phyloP scores from a whole-genome alignment of 2,329 filamentous ascomycete species.

The Aureobasidium sp. region DNA sequence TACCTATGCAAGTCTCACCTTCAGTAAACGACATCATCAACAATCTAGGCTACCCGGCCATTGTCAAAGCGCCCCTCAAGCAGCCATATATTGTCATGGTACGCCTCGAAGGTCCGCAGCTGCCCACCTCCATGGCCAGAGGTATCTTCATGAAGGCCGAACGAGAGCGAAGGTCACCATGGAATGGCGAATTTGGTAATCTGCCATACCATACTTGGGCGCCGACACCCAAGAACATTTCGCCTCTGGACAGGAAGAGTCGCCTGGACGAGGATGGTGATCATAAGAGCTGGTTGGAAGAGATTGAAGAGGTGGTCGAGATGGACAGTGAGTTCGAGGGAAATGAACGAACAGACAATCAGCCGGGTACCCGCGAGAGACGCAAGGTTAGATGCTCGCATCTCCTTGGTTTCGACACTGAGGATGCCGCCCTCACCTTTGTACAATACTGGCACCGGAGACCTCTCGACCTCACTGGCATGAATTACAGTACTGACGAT shows the following conservation, averaged over 20 bases:
- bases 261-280: not conserved
- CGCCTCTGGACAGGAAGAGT: not conserved
- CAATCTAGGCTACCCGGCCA: conserved; percentile 28
- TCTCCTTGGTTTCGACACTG: conserved; percentile 51
- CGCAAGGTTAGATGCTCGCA: conserved; percentile 20
- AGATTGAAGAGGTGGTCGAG: not conserved
- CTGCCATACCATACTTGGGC: conserved; percentile 22
- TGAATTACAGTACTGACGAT: conserved; percentile 28
- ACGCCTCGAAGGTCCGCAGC: conserved; percentile 28
- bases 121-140: conserved; percentile 23
- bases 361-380: conserved; percentile 27
- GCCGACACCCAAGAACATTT: conserved; percentile 15
- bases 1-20: conserved; percentile 20
- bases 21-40: conserved; percentile 29
- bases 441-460: conserved; percentile 47
- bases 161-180: conserved; percentile 18
- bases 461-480: conserved; percentile 29
- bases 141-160: conserved; percentile 20
- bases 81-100: conserved; percentile 29
- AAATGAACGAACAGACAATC: conserved; percentile 22
- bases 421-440: conserved; percentile 48
- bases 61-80: conserved; percentile 24
- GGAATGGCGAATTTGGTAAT: conserved; percentile 15
- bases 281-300: not conserved
- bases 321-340: conserved; percentile 14